A percentile compares a stretch with the other conserved stretches of the same genome.
Conservation (phyloP, 208 protist species). For the Acanthamoeba lenticulata region DNA sequence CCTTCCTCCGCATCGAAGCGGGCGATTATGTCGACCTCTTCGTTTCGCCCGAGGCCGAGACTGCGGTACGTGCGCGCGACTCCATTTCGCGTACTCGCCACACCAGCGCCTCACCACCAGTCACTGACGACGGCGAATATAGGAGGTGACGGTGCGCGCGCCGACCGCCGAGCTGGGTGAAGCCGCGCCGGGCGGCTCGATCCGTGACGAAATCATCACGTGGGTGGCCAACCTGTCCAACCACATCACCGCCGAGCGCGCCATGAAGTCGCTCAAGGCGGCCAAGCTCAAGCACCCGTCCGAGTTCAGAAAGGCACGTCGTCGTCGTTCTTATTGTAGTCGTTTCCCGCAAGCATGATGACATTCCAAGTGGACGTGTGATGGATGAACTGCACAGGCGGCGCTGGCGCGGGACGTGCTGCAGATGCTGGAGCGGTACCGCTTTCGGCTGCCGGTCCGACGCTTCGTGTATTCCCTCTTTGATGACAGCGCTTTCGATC, state of each 20-base stretch:
- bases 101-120: neutral
- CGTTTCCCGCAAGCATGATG: too few species aligned
- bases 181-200: neutral
- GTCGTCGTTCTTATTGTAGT: too few species aligned
- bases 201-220: neutral
- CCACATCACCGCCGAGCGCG: constrained; percentile 47
- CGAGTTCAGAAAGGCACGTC: constrained; percentile 52
- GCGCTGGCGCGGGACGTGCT: constrained; percentile 19
- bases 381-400: neutral
- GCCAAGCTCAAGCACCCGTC: constrained; percentile 17
- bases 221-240: constrained; percentile 49
- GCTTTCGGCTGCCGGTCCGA: constrained; percentile 3
- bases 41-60: neutral
- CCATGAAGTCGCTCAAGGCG: constrained; percentile 46
- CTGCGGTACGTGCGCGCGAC: neutral
- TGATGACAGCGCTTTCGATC: constrained; percentile 24
- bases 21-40: constrained; percentile 32
- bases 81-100: neutral
- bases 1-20: constrained; percentile 15
- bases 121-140: neutral
- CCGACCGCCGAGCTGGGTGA: neutral
- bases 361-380: neutral
- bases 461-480: constrained; percentile 38
- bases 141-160: neutral
- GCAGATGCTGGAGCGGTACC: constrained; percentile 19